phyloP scores from a whole-genome alignment of 1,139 yeast genomes.

The Oligophagozyma castellii region DNA sequence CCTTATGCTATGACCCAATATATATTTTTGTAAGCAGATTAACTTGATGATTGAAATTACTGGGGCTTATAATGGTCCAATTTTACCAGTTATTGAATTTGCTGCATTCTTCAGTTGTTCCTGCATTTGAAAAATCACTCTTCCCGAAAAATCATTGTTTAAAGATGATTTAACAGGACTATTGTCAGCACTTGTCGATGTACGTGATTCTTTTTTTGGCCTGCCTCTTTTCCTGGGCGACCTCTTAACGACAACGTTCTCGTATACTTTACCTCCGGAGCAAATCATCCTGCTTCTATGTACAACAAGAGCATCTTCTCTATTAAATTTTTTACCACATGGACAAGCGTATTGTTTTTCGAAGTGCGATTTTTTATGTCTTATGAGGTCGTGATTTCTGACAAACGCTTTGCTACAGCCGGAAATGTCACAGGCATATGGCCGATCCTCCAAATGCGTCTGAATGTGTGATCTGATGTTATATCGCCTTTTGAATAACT shows the following conservation, averaged over 20 bases:
- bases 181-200: constrained; percentile 5
- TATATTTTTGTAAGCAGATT: no score
- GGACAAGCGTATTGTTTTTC: constrained; percentile 67
- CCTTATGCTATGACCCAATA: no score
- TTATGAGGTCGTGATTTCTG: constrained; percentile 82
- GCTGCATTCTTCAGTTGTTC: constrained; percentile 9
- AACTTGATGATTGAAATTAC: no score
- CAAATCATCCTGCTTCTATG: constrained; percentile 75
- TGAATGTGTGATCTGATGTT: constrained; percentile 96
- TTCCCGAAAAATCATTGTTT: constrained; percentile 13
- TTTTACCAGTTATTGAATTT: no score
- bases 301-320: constrained; percentile 77
- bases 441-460: constrained; percentile 90
- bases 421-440: constrained; percentile 51
- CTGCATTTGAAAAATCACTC: constrained; percentile 15
- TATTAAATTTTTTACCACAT: constrained; percentile 84
- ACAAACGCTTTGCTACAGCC: constrained; percentile 60
- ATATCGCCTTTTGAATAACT: constrained; percentile 75
- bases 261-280: constrained; percentile 45
- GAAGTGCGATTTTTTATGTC: constrained; percentile 82
- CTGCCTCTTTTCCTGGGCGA: constrained; percentile 21
- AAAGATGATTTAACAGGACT: constrained; percentile 19
- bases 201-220: constrained; percentile 15
- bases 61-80: no score
- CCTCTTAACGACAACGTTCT: constrained; percentile 19